Percentiles rank a stretch among this genome's conserved stretches.
Conservation (phyloP, 805 yeast species). For the Barnettozyma populi region DNA sequence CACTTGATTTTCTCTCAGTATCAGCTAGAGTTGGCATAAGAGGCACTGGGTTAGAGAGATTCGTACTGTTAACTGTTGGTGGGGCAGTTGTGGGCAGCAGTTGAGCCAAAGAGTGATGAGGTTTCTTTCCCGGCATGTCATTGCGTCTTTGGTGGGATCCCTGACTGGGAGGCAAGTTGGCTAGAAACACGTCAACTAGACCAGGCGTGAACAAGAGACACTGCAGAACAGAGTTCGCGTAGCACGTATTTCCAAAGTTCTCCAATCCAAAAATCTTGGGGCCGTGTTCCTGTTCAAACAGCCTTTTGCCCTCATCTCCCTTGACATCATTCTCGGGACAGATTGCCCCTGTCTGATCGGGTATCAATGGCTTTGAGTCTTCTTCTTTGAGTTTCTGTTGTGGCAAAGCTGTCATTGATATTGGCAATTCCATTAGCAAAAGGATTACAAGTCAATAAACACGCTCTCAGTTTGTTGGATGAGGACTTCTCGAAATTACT, state of each 20-base stretch:
- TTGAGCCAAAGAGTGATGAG: constrained; percentile 29
- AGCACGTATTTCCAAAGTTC: constrained; percentile 88
- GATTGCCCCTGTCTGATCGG: background rate
- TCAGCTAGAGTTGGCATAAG: background rate
- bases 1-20: background rate
- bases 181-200: constrained; percentile 21
- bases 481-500: too few species aligned
- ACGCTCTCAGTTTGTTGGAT: background rate
- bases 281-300: background rate
- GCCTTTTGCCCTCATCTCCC: background rate
- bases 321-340: background rate
- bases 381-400: background rate
- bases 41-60: background rate
- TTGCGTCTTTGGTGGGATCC: constrained; percentile 32
- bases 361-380: background rate
- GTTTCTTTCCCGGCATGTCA: constrained; percentile 35
- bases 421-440: background rate
- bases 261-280: constrained; percentile 71
- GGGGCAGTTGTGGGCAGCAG: constrained; percentile 1
- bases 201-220: constrained; percentile 67
- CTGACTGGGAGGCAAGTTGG: constrained; percentile 34
- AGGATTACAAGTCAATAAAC: background rate
- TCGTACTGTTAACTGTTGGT: constrained; percentile 1
- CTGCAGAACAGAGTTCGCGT: constrained; percentile 89
- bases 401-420: background rate